phyloP scores from a whole-genome alignment of 345 rosid species.

The Noccaea bulbosa region DNA sequence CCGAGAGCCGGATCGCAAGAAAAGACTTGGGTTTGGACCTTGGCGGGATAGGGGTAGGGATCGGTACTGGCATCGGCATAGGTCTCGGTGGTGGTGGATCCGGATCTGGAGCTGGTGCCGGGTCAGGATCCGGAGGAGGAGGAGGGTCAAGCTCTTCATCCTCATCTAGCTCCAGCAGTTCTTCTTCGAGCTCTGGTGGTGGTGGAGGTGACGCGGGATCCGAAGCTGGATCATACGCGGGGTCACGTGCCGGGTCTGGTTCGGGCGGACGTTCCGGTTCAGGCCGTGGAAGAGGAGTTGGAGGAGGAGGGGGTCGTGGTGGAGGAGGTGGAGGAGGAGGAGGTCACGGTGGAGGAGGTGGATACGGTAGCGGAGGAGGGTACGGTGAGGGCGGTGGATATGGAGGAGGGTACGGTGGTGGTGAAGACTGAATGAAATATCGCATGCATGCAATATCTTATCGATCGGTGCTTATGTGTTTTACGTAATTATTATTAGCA shows the following conservation, averaged over 20 bases:
- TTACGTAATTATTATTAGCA: constrained; percentile 11
- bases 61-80: constrained; percentile 71
- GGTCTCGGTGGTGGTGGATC: constrained; percentile 72
- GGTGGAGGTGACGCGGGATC: constrained; percentile 59
- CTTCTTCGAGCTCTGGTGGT: constrained; percentile 57
- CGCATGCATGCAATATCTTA: constrained; percentile 31
- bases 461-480: constrained; percentile 15
- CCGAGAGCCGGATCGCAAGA: constrained; percentile 66
- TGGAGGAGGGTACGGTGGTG: constrained; percentile 45
- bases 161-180: constrained; percentile 55
- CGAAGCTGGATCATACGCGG: constrained; percentile 71
- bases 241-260: constrained; percentile 64
- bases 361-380: constrained; percentile 43
- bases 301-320: constrained; percentile 31
- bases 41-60: constrained; percentile 75
- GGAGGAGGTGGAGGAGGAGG: constrained; percentile 40
- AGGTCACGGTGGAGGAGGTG: constrained; percentile 39
- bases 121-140: constrained; percentile 61
- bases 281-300: constrained; percentile 40
- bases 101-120: constrained; percentile 67
- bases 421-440: constrained; percentile 32
- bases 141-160: constrained; percentile 57
- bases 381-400: constrained; percentile 44
- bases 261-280: constrained; percentile 48
- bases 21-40: constrained; percentile 79